These are phyloP conservation scores for Theileria parva DNA, from an alignment of 169 alveolate genomes.

Conservation along the genomic window DNA sequence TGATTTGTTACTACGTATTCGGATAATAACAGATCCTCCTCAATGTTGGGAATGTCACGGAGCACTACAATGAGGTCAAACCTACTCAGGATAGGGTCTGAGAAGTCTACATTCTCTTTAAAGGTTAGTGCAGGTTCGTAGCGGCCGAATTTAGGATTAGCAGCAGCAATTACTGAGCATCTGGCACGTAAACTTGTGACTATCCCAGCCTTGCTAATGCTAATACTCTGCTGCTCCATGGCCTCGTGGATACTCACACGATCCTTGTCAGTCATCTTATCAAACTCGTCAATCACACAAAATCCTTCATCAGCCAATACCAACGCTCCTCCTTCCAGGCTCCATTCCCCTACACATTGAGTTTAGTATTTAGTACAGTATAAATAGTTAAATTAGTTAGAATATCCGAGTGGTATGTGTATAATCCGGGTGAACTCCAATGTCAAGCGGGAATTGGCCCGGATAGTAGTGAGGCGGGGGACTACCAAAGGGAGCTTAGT, in stretches of 20 bases:
- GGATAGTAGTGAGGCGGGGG: too few species aligned
- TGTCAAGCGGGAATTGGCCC: too few species aligned
- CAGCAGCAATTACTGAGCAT: slow-evolving; percentile 99
- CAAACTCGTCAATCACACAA: slow-evolving; percentile 99
- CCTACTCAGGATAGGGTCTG: slow-evolving; percentile 98
- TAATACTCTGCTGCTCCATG: slow-evolving; percentile 99
- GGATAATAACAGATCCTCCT: slow-evolving; percentile 92
- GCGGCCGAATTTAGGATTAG: slow-evolving; percentile 96
- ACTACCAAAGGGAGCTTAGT: too few species aligned
- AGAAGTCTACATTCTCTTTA: slow-evolving; percentile 97
- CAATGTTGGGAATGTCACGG: slow-evolving; percentile 94
- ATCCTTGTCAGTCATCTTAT: slow-evolving; percentile 99
- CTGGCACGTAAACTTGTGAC: slow-evolving; percentile 97
- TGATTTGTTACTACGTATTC: slow-evolving; percentile 96
- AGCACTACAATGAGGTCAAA: slow-evolving; percentile 98
- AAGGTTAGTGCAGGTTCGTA: slow-evolving; percentile 96
- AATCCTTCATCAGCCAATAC: slow-evolving; percentile 99
- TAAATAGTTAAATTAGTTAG: too few species aligned
- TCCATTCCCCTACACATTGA: slow-evolving; percentile 97
- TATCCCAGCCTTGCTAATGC: slow-evolving; percentile 98
- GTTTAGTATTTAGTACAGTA: too few species aligned
- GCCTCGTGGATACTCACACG: slow-evolving; percentile 99
- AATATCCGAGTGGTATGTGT: too few species aligned
- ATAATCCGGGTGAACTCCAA: too few species aligned
- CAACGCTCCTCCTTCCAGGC: slow-evolving; percentile 99